Evolutionary conservation across 352 stramenopile genomes (phyloP).

Genomic region (Globisporangium solare): DNA sequence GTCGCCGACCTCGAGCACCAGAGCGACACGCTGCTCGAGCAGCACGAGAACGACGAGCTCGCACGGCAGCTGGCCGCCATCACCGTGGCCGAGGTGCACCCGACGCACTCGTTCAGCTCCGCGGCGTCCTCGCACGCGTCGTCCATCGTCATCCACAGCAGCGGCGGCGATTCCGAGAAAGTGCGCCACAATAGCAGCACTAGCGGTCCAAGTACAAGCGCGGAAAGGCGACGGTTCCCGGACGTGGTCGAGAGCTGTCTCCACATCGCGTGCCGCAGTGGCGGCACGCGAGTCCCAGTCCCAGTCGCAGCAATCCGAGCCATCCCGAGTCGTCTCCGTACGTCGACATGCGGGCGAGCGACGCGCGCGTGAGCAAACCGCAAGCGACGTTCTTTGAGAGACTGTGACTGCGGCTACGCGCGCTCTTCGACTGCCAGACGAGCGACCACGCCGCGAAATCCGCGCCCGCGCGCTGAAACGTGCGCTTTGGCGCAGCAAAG

Average conservation of each 20-base stretch:
- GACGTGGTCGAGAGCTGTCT: slow-evolving; percentile 71
- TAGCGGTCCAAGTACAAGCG: background rate
- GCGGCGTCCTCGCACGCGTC: background rate
- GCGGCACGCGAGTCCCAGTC: slow-evolving; percentile 23
- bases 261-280: slow-evolving; percentile 60
- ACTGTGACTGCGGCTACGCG: slow-evolving; percentile 33
- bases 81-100: slow-evolving; percentile 31
- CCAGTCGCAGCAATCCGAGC: slow-evolving; percentile 6
- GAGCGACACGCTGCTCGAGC: slow-evolving; percentile 45
- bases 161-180: background rate
- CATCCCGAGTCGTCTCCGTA: background rate
- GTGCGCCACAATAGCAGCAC: background rate
- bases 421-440: slow-evolving; percentile 16
- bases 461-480: slow-evolving; percentile 1
- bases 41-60: slow-evolving; percentile 64
- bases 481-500: no score
- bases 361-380: no score
- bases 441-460: background rate
- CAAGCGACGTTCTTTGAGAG: no score
- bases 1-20: slow-evolving; percentile 61
- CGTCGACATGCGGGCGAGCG: background rate
- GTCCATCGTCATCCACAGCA: no score
- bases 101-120: slow-evolving; percentile 5
- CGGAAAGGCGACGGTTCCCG: slow-evolving; percentile 29
- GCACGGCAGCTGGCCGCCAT: slow-evolving; percentile 25